Base-by-base conservation (phyloP, 2,329 filamentous ascomycete genomes). In the Penicillium sp. region DNA sequence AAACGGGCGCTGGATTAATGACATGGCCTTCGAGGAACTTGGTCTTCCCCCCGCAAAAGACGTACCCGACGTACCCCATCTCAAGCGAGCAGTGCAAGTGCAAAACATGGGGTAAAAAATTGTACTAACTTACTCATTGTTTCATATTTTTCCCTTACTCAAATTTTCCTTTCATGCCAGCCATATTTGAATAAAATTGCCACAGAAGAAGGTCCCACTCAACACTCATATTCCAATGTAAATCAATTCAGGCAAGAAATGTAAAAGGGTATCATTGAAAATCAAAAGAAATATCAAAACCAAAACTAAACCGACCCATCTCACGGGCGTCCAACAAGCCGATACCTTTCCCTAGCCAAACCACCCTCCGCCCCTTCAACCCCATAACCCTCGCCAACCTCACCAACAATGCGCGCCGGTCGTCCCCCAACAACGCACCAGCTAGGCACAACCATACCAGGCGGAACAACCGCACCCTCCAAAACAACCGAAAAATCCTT, bases 401-500 rank as follows among this genome's bases (percentile, higher is more conserved):
- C 91, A 1, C 90, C 91, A 4, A 96, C 83, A 48, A 96, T 88
- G 55, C 89, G 81, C 0, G 88, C 92, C 1, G 92, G 92, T 69
- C 85, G 81, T 0, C 92, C 92, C 0, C 88, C 93, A n/a, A 99
- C 92, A 54, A 98, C 85, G 54, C 88, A 93, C 72, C 95, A 96
- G 70, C 91, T 93, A 1, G 93, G 92, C 54, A 98, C 89, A 24
- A 98, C 91, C 87, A 96, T 96, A 59, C 91, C 89, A 0, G 89
- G 82, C 2, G 95, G 90, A 6, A 99, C 84, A 4, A 97, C 88
- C 0, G 90, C 86, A 29, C 89, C 89, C 58, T 96, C 91, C 64
- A 98, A 77, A 42, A 99, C 86, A 73, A 89, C 89, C 48, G 96
- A 91, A 70, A 91, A 96, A 73, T 98, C 95, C 75, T 96, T 97